phyloP scores from a whole-genome alignment of 2,329 filamentous ascomycete species.

The Coniochaeta sp. region DNA sequence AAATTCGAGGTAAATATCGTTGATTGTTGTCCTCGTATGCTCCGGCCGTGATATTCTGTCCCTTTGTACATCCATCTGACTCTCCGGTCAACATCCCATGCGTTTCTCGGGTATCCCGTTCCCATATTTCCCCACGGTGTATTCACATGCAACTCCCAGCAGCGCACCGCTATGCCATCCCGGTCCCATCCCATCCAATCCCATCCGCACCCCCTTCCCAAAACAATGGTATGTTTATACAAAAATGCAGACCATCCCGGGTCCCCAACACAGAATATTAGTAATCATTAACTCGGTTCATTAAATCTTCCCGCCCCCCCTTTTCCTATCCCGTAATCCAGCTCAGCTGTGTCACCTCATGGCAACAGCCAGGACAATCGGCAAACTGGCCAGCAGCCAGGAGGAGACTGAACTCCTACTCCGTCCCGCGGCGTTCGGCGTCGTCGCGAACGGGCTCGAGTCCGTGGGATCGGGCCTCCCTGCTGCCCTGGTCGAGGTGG shows the following conservation, averaged over 20 bases:
- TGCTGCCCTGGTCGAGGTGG: constrained; percentile 8
- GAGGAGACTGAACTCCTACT: not conserved
- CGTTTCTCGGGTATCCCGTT: no score
- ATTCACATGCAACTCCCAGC: not conserved
- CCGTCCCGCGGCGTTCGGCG: constrained; percentile 7
- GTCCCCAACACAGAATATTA: not conserved
- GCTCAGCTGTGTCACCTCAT: constrained; percentile 1
- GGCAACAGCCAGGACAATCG: constrained; percentile 5
- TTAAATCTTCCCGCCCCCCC: not conserved
- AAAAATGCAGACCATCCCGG: not conserved
- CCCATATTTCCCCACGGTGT: no score
- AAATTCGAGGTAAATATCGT: not conserved
- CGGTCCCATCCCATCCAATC: no score
- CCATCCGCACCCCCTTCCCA: not conserved
- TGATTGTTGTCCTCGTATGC: not conserved
- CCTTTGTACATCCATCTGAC: not conserved
- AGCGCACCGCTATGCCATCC: not conserved
- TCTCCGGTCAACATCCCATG: no score
- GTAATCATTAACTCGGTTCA: not conserved
- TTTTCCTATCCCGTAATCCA: not conserved
- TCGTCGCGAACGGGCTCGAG: constrained; percentile 19
- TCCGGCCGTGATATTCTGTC: not conserved
- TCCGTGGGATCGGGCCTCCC: constrained; percentile 12
- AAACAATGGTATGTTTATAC: not conserved
- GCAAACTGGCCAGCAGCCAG: constrained; percentile 1